phyloP scores from a whole-genome alignment of 768 basidiomycete species.

The Lactarius quietus region DNA sequence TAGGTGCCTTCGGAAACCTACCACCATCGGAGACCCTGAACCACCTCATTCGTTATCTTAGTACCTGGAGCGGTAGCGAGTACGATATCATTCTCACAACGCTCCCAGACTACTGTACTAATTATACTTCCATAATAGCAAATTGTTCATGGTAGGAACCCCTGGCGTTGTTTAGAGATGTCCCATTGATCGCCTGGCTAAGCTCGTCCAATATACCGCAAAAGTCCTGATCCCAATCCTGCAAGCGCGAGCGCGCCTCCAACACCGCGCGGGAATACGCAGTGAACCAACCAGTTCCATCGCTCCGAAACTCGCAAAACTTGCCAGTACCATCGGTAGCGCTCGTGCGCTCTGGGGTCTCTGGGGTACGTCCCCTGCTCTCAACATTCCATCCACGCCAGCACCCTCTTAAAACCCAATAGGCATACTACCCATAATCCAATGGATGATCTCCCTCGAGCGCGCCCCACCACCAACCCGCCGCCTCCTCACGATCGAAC shows the following conservation, averaged over 20 bases:
- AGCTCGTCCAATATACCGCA: slow-evolving; percentile 72
- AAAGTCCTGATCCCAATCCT: slow-evolving; percentile 69
- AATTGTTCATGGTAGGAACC: slow-evolving; percentile 61
- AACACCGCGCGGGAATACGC: slow-evolving; percentile 59
- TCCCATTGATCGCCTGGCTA: neutral
- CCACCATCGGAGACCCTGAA: slow-evolving; percentile 62
- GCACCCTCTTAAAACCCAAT: neutral
- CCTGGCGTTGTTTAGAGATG: neutral
- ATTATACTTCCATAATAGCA: slow-evolving; percentile 41
- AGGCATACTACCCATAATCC: slow-evolving; percentile 77
- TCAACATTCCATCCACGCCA: neutral
- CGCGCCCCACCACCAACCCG: slow-evolving; percentile 68
- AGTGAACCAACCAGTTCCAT: slow-evolving; percentile 49
- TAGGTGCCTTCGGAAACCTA: slow-evolving; percentile 59
- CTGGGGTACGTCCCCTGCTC: slow-evolving; percentile 56
- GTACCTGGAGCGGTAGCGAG: slow-evolving; percentile 88
- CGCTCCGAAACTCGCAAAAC: slow-evolving; percentile 50
- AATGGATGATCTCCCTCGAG: slow-evolving; percentile 76
- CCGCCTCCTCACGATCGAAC: slow-evolving; percentile 68
- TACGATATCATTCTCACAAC: slow-evolving; percentile 40
- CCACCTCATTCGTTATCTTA: slow-evolving; percentile 70
- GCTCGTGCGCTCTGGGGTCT: slow-evolving; percentile 72
- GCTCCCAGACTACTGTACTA: slow-evolving; percentile 17
- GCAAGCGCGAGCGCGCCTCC: slow-evolving; percentile 62
- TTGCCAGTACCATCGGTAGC: slow-evolving; percentile 57